Base-by-base conservation (phyloP, 1,284 basidiomycete genomes). In the Pascua guehoae region DNA sequence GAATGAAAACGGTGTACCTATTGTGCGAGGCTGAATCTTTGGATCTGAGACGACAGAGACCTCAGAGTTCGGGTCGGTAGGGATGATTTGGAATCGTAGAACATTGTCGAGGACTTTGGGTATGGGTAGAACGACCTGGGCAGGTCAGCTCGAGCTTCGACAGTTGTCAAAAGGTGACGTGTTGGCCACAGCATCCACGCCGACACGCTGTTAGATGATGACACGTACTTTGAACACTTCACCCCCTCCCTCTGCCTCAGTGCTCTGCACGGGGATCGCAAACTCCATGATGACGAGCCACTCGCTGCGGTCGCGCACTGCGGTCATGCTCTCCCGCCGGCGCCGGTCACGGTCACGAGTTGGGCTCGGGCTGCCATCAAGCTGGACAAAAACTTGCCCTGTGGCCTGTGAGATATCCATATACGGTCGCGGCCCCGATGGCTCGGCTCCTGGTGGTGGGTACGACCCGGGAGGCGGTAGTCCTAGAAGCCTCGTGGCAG, bases 101-200 rank as follows among this genome's bases (percentile, higher is more conserved):
- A 67, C 62, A 44, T 71, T 73, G 58, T 75, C 70, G 8, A 75
- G 65, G 47, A 69, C 73, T 62, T 65, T 70, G 8, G 73, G 71
- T 2, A 72, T 49, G 0, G 68, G 61, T 9, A 72, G 42, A 14
- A 51, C 41, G 4, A 48, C 36, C 48, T 56, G 51, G 14, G 38
- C n/a, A 24, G 41, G 47, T 57, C 18, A 49, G 49, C 43, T 12
- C 24, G 24, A 32, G 24, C 24, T 32, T 32, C 24, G 24, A 32
- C 24, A 7, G 24, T 4, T 32, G 24, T 32, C 4, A 32, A 32
- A 32, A 32, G 24, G 24, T 32, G 24, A 32, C 24, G 7, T 32
- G 24, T 32, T 32, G 7, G 7, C 7, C 24, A 32, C 24, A 32
- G 24, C 24, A 32, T 32, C 24, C 24, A 32, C 24, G 7, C 12